Percentiles rank a stretch among this genome's conserved stretches.
Evolutionary conservation across 805 yeast species (phyloP).

Genomic region (Sugiyamaella floridensis): DNA sequence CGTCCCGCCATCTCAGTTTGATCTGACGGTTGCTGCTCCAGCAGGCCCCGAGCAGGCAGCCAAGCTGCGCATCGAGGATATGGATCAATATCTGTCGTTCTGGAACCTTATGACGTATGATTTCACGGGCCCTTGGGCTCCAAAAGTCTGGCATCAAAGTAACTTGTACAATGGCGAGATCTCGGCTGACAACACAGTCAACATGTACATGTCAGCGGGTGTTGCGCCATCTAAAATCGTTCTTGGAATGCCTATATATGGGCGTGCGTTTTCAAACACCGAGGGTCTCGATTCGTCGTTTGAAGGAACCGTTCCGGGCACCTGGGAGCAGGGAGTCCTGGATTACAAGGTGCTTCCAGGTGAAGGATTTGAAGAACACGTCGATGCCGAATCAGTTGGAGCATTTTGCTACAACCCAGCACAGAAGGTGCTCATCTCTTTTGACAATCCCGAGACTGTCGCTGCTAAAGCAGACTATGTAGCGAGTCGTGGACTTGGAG

Average conservation of each 20-base stretch:
- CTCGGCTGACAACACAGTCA: constrained; percentile 45
- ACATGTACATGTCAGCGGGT: constrained; percentile 37
- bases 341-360: constrained; percentile 53
- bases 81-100: constrained; percentile 53
- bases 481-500: constrained; percentile 46
- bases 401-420: constrained; percentile 44
- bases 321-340: constrained; percentile 45
- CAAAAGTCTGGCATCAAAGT: constrained; percentile 56
- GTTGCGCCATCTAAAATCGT: constrained; percentile 48
- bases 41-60: constrained; percentile 45
- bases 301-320: constrained; percentile 36
- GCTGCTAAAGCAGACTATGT: constrained; percentile 56
- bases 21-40: constrained; percentile 73
- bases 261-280: constrained; percentile 46
- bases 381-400: constrained; percentile 48
- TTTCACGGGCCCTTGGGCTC: constrained; percentile 73
- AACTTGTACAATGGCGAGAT: constrained; percentile 49
- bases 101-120: constrained; percentile 95
- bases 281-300: constrained; percentile 39
- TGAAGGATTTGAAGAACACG: constrained; percentile 38
- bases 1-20: constrained; percentile 30
- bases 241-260: constrained; percentile 86
- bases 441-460: constrained; percentile 57
- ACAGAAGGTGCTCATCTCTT: constrained; percentile 42
- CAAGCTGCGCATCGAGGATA: constrained; percentile 40